These are phyloP conservation scores for Leptodermis oblonga DNA, from an alignment of 257 asterid genomes.

Conservation along the genomic window DNA sequence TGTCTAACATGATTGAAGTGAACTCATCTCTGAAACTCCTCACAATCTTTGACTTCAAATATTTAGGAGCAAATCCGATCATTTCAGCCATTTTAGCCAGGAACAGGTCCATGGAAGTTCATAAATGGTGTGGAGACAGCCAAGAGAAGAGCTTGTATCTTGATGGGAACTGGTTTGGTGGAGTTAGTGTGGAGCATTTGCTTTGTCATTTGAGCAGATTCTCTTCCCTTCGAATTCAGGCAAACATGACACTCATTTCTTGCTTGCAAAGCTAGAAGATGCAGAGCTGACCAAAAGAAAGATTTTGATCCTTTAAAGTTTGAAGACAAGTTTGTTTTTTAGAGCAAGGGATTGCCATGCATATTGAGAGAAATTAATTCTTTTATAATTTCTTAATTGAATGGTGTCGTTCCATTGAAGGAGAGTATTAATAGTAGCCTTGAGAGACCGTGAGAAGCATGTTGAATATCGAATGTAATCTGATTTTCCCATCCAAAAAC, in stretches of 20 bases:
- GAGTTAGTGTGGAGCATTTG: slow-evolving; percentile 67
- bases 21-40: slow-evolving; percentile 57
- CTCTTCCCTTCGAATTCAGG: slow-evolving; percentile 67
- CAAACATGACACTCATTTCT: slow-evolving; percentile 55
- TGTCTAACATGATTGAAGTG: slow-evolving; percentile 87
- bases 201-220: slow-evolving; percentile 81
- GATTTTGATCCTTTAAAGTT: too few species aligned
- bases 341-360: too few species aligned
- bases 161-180: slow-evolving; percentile 62
- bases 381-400: too few species aligned
- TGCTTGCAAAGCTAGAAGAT: too few species aligned
- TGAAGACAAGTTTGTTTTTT: too few species aligned
- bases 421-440: too few species aligned
- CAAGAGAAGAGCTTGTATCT: slow-evolving; percentile 36
- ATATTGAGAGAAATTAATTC: too few species aligned
- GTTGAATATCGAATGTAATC: too few species aligned
- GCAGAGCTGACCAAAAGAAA: too few species aligned
- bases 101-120: slow-evolving; percentile 71
- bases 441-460: too few species aligned
- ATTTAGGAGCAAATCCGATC: slow-evolving; percentile 50
- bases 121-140: slow-evolving; percentile 49
- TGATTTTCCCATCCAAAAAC: too few species aligned
- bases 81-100: slow-evolving; percentile 77
- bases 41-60: slow-evolving; percentile 50
- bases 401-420: too few species aligned